Evolutionary conservation across 192 early-diverging fungal species (phyloP), one percentile per base, ranked within the genome.

Genomic region (Entomortierella parvispora): DNA sequence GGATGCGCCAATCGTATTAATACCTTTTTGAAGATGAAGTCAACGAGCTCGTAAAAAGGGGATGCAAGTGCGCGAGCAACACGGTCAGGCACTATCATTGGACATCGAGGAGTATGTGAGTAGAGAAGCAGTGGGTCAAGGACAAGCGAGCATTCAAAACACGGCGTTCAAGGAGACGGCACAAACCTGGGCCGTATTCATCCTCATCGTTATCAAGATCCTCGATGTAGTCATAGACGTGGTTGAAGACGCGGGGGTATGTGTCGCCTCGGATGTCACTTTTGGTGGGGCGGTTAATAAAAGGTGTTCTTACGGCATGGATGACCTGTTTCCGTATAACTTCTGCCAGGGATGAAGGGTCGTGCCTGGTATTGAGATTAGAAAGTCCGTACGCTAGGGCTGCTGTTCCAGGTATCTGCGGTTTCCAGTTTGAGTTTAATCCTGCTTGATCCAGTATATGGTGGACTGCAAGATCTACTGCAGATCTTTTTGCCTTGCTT

Each of bases 21-120:
- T n/a, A 63, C 61, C 61, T 63, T 63, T 52, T 42, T 62, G 34
- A 63, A 63, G 49, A 63, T 43, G 37, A 42, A 63, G 12, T 63
- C 49, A 43, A 63, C 61, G 22, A 53, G 32, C 37, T 63, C 37
- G 25, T 61, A 61, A 33, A 61, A 61, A 33, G 59, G 59, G 20
- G 59, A 61, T 48, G 59, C n/a, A 17, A 20, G 29, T 40, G 61
- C 61, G 37, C 49, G 61, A 31, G 37, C 34, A 52, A 22, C n/a
- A 53, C 2, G 37, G 40, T 33, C 22, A 15, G 29, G 58, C 25
- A 48, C 58, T 61, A 43, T 58, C 34, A 40, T 33, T 29, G 56
- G 34, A 25, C 56, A 40, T 9, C 37, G 18, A 49, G n/a, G 47
- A 49, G n/a, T 20, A 49, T 47, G 47, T 61, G 45, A 61, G 43